phyloP scores from a whole-genome alignment of 2,329 filamentous ascomycete species.

The Allantophomopsis lycopodina region DNA sequence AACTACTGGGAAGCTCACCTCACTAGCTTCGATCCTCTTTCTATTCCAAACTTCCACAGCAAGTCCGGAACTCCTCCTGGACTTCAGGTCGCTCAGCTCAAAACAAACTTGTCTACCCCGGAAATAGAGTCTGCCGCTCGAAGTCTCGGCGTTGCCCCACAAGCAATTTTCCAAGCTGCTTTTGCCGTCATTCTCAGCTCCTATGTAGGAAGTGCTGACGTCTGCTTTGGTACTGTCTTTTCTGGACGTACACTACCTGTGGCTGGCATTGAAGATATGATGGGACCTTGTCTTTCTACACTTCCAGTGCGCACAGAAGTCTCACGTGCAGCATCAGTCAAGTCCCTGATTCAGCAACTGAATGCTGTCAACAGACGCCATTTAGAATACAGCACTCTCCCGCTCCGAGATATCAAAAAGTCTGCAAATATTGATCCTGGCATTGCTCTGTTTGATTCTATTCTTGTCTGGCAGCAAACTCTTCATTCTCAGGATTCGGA shows the following conservation, averaged over 20 bases:
- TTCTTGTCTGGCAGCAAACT: slow-evolving; percentile 79
- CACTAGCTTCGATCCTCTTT: slow-evolving; percentile 34
- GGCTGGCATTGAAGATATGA: slow-evolving; percentile 51
- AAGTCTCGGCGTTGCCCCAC: slow-evolving; percentile 30
- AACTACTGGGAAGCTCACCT: slow-evolving; percentile 62
- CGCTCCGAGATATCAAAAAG: slow-evolving; percentile 57
- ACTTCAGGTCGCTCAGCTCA: slow-evolving; percentile 14
- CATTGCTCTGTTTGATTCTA: slow-evolving; percentile 55
- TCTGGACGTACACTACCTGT: slow-evolving; percentile 71
- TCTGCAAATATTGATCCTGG: slow-evolving; percentile 37
- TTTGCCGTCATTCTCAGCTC: slow-evolving; percentile 50
- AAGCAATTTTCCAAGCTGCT: slow-evolving; percentile 65
- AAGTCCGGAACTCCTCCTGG: slow-evolving; percentile 12
- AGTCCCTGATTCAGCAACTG: slow-evolving; percentile 48
- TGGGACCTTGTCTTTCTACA: slow-evolving; percentile 70
- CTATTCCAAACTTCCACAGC: slow-evolving; percentile 45
- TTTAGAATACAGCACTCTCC: slow-evolving; percentile 47
- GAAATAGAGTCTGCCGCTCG: slow-evolving; percentile 12
- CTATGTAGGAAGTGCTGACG: slow-evolving; percentile 50
- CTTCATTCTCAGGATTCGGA: slow-evolving; percentile 21
- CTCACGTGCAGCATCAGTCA: slow-evolving; percentile 30
- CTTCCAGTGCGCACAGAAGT: slow-evolving; percentile 58
- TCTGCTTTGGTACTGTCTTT: slow-evolving; percentile 65
- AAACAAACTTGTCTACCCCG: slow-evolving; percentile 17
- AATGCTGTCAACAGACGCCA: slow-evolving; percentile 53